Percentiles rank a stretch among this genome's conserved stretches.
These are phyloP conservation scores for Naumovozyma dairenensis DNA, from an alignment of 805 yeast species.

Conservation along the genomic window DNA sequence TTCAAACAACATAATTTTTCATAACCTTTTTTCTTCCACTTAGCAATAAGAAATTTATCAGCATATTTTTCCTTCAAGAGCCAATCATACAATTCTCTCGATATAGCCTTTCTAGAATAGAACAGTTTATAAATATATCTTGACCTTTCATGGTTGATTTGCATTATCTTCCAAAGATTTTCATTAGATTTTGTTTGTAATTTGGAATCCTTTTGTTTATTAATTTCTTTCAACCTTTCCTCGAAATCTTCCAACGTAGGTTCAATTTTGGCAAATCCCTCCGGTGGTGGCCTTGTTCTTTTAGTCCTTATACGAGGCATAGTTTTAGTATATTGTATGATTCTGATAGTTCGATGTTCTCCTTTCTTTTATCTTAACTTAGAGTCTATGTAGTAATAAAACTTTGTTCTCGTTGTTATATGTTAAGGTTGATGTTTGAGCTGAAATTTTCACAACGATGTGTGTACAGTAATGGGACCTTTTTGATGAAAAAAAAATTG, in stretches of 20 bases:
- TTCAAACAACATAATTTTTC: conserved; percentile 75
- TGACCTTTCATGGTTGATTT: conserved; percentile 64
- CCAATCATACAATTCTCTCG: conserved; percentile 64
- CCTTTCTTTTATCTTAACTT: neutral
- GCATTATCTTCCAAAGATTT: conserved; percentile 59
- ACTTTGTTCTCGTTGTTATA: too few relatives aligned
- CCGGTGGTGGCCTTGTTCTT: conserved; percentile 47
- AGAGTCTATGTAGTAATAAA: neutral
- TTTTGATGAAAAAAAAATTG: too few relatives aligned
- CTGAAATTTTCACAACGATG: too few relatives aligned
- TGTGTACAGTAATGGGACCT: too few relatives aligned
- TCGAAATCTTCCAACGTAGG: conserved; percentile 56
- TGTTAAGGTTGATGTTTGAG: too few relatives aligned
- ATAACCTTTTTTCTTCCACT: conserved; percentile 79
- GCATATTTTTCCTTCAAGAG: conserved; percentile 54
- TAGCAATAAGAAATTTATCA: conserved; percentile 66
- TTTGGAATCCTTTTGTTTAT: conserved; percentile 30
- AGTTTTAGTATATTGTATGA: neutral
- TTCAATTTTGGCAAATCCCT: conserved; percentile 59
- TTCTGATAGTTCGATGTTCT: neutral
- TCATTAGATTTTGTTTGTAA: conserved; percentile 44
- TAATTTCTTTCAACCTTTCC: conserved; percentile 46
- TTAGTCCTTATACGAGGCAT: conserved; percentile 20
- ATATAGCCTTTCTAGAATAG: conserved; percentile 60
- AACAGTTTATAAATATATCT: conserved; percentile 66